Base-by-base conservation (phyloP, 2,329 filamentous ascomycete genomes). In the Tolypocladium inflatum region DNA sequence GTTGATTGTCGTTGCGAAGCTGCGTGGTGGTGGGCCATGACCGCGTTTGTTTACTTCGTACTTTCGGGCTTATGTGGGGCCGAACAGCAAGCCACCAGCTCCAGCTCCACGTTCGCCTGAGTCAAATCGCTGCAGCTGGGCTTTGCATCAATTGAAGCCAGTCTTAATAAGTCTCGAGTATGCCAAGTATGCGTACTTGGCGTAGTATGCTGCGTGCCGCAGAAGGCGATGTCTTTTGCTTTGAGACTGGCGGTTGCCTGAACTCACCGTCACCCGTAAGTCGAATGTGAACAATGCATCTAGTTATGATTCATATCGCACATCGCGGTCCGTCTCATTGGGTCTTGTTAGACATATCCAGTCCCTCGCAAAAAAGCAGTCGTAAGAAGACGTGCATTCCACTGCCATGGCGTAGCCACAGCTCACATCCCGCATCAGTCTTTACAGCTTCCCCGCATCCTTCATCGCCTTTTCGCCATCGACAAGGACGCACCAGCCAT, bases 401-500 rank as follows among this genome's bases (percentile, higher is more conserved):
- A 10, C 2, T 38, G 13, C n/a, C 21, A n/a, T 30, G 6, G 23
- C 53, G 13, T 8, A 19, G 54, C 38, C 35, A 30, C 17, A n/a
- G 39, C 38, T 42, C 19, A n/a, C 38, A 33, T n/a, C 17, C 17
- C 5, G 9, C n/a, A 11, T 21, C 9, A 41, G 26, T n/a, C 23
- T 42, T 66, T 60, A 77, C 57, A 82, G 67, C 73, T 83, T 85
- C 37, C 81, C 83, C 21, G 78, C 82, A 43, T 71, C 77, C 67
- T 76, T 78, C 65, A 88, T 65, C 1, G 83, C 85, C 67, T 72
- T 76, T 63, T 92, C 89, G 0, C 91, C 91, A 71, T 96, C 90
- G 13, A 95, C 89, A 51, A 96, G 78, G 30, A 96, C 88, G 73
- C 91, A 96, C 89, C 90, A 95, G 1, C 91, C 91, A 67, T 92